Evolutionary conservation across 2,329 filamentous ascomycete species (phyloP), one percentile per base, ranked within the genome.

Genomic region (Cercospora nicotianae): DNA sequence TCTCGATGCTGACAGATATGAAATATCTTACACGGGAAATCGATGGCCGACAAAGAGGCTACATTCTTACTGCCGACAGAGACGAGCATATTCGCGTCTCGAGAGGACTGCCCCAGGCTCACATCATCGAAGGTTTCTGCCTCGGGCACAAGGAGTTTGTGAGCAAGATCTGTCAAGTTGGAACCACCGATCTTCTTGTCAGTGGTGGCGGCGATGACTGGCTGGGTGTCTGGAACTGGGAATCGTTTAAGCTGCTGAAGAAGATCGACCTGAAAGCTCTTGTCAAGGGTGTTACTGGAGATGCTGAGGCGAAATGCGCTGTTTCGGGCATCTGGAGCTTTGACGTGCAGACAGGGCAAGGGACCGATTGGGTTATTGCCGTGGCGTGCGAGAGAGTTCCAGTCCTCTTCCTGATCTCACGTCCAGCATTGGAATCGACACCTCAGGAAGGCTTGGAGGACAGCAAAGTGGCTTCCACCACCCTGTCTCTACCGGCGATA

Each of bases 1-100:
- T 99, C 13, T 97, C 94, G 0, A 91, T 98, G 87, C 87, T 99
- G 60, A 97, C 94, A 1, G 90, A 92, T 75, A 78, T 97, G 62
- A 79, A 83, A 2, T 83, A 88, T 51, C 85, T 84, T 5, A 81
- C 80, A n/a, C 76, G 83, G 75, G 77, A 83, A 72, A 28, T 66
- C 5, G 68, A 88, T 68, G 78, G 78, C 18, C 79, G 79, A 42
- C 72, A 76, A n/a, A 83, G 84, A 64, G 82, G 78, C 61, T 91
- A 90, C 73, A 86, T 92, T 59, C 80, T 92, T 58, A 91, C 89
- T 12, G 85, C 87, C 18, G 90, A 92, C 78, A 84, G 89, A 68
- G 89, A 92, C 76, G 89, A 93, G 79, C 95, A 99, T 80, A 94
- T 99, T 75, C 91, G 95, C 42, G 85, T 97, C 20, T 96, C 92